A percentile compares a stretch with the other conserved stretches of the same genome.
Conservation (phyloP, 176 grass and related monocot genomes). For the Stipa capillata region DNA sequence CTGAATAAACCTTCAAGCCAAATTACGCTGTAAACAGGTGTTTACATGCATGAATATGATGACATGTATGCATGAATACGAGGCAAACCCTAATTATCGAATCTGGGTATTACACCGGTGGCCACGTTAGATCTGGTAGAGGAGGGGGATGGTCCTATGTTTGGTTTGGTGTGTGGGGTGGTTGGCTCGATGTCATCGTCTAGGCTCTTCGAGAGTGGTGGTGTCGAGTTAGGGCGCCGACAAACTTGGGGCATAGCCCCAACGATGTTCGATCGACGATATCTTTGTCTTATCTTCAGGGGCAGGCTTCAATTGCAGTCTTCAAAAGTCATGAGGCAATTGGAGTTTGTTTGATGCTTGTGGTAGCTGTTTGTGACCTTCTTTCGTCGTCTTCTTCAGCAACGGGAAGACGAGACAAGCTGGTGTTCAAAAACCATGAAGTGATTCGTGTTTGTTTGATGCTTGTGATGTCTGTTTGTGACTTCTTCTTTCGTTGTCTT, state of each 20-base stretch:
- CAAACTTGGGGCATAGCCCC: background rate
- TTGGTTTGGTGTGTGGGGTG: conserved; percentile 1
- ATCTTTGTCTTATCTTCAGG: background rate
- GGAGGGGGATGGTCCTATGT: background rate
- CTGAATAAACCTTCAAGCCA: too few species aligned
- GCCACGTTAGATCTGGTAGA: background rate
- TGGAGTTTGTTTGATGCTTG: background rate
- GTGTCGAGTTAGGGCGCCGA: background rate
- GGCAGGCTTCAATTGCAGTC: background rate
- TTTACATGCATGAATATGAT: too few species aligned
- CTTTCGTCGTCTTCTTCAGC: too few species aligned
- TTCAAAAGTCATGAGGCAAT: background rate
- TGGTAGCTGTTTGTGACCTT: background rate
- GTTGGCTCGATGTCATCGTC: background rate
- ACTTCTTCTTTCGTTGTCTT: too few species aligned
- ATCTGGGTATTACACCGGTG: too few species aligned
- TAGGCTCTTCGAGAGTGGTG: background rate
- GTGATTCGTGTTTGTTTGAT: too few species aligned
- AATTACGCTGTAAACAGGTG: too few species aligned
- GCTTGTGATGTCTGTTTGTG: too few species aligned
- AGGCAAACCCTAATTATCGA: too few species aligned
- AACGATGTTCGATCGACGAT: background rate
- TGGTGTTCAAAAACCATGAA: too few species aligned
- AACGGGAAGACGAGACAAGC: too few species aligned
- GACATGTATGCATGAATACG: too few species aligned